A percentile compares a stretch with the other conserved stretches of the same genome.
phyloP scores from a whole-genome alignment of 106 monocot species.

The Amphibolis antarctica region DNA sequence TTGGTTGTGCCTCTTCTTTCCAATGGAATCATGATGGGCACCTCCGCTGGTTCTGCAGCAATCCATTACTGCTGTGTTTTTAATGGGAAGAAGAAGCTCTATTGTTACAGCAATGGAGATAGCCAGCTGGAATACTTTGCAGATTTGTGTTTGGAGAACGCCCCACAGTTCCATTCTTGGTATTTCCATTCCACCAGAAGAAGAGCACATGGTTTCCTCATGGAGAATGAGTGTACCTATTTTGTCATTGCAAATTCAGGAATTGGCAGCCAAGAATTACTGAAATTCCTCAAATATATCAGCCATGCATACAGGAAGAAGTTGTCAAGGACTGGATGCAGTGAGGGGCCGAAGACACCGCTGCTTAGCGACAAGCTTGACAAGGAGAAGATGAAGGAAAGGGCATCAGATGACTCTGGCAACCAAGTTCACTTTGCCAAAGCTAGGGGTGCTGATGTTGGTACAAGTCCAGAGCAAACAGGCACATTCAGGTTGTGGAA shows the following conservation, averaged over 20 bases:
- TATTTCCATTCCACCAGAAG: constrained; percentile 11
- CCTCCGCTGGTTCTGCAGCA: background rate
- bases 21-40: constrained; percentile 2
- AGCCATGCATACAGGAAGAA: constrained; percentile 11
- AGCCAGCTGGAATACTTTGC: constrained; percentile 13
- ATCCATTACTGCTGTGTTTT: constrained; percentile 18
- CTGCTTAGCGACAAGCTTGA: constrained; percentile 11
- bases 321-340: constrained; percentile 2
- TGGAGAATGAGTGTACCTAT: constrained; percentile 3
- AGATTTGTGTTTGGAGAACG: constrained; percentile 13
- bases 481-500: constrained; percentile 10
- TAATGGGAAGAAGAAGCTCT: constrained; percentile 5
- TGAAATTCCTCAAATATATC: constrained; percentile 9
- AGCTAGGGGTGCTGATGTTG: background rate
- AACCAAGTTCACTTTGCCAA: background rate
- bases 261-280: background rate
- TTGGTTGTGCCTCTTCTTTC: background rate
- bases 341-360: constrained; percentile 3
- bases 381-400: constrained; percentile 17
- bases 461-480: background rate
- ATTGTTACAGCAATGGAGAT: constrained; percentile 12
- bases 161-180: constrained; percentile 18
- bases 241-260: constrained; percentile 10
- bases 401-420: background rate
- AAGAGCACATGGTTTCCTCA: constrained; percentile 13